These are phyloP conservation scores for Backusella parvicylindrica DNA, from an alignment of 192 early-diverging fungal genomes.

Conservation along the genomic window DNA sequence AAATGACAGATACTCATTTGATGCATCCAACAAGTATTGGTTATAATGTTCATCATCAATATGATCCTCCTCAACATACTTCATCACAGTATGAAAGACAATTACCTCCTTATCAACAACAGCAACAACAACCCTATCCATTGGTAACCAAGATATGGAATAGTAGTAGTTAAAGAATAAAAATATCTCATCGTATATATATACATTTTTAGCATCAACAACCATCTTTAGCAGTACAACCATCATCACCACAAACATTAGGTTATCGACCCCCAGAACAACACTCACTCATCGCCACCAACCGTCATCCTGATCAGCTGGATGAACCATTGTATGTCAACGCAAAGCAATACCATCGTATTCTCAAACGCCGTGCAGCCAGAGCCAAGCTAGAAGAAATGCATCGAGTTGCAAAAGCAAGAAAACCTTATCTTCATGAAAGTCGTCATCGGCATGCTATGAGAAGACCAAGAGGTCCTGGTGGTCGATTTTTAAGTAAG, in stretches of 20 bases:
- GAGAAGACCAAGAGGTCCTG: slow-evolving; percentile 93
- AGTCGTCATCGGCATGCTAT: slow-evolving; percentile 97
- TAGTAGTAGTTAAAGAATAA: background rate
- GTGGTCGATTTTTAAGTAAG: slow-evolving; percentile 86
- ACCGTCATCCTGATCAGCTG: background rate
- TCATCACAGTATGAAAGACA: background rate
- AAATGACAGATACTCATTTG: background rate
- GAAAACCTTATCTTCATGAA: slow-evolving; percentile 96
- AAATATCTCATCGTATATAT: background rate
- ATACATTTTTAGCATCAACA: background rate
- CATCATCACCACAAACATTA: background rate
- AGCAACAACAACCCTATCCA: slow-evolving; percentile 23
- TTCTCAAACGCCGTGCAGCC: slow-evolving; percentile 90
- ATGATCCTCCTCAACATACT: background rate
- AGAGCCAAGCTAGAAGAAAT: slow-evolving; percentile 77
- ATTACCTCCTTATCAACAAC: slow-evolving; percentile 16
- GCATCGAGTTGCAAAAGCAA: slow-evolving; percentile 66
- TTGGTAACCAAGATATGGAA: slow-evolving; percentile 16
- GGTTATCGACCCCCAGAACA: background rate
- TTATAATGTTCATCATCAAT: background rate
- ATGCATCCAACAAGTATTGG: background rate
- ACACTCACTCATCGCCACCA: background rate
- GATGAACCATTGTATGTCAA: slow-evolving; percentile 93
- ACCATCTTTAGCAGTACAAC: background rate
- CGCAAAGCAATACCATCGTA: slow-evolving; percentile 97